Conservation (phyloP, 345 rosid genomes). For the Geranium brycei region DNA sequence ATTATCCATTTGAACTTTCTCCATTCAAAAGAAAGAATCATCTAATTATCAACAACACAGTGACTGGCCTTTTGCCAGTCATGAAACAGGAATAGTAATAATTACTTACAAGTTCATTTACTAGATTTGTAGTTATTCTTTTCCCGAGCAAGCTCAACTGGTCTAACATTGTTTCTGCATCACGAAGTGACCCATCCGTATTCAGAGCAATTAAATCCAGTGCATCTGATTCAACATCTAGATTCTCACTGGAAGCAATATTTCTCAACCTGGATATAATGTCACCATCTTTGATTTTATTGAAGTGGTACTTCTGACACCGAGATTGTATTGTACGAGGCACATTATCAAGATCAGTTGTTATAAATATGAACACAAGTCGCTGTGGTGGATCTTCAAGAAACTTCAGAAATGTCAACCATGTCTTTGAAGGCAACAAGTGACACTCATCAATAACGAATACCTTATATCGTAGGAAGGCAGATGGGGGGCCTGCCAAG, state of each 20-base stretch:
- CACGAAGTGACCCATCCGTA: constrained; percentile 95
- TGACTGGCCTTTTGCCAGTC: background rate
- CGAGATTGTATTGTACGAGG: constrained; percentile 91
- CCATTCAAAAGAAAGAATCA: background rate
- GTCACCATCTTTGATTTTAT: constrained; percentile 80
- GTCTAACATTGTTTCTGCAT: constrained; percentile 95
- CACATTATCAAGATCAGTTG: constrained; percentile 83
- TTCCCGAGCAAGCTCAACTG: constrained; percentile 91
- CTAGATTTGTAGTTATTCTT: constrained; percentile 66
- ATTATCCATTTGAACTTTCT: background rate
- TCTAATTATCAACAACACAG: background rate
- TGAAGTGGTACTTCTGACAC: constrained; percentile 85
- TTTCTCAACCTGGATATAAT: constrained; percentile 52
- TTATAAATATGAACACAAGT: constrained; percentile 71
- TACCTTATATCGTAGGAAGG: constrained; percentile 44
- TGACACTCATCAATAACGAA: constrained; percentile 88
- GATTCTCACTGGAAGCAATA: constrained; percentile 58
- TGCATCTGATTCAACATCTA: constrained; percentile 83
- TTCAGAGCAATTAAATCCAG: constrained; percentile 80
- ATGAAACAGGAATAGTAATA: background rate
- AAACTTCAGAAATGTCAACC: constrained; percentile 85
- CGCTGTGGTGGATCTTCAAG: constrained; percentile 66
- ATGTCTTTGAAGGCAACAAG: constrained; percentile 70
- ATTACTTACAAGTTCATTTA: constrained; percentile 82
- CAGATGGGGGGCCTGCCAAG: constrained; percentile 30